Percentiles rank a stretch among this genome's conserved stretches.
Conservation (phyloP, 257 asterid species). For the Ligustrum vulgare region DNA sequence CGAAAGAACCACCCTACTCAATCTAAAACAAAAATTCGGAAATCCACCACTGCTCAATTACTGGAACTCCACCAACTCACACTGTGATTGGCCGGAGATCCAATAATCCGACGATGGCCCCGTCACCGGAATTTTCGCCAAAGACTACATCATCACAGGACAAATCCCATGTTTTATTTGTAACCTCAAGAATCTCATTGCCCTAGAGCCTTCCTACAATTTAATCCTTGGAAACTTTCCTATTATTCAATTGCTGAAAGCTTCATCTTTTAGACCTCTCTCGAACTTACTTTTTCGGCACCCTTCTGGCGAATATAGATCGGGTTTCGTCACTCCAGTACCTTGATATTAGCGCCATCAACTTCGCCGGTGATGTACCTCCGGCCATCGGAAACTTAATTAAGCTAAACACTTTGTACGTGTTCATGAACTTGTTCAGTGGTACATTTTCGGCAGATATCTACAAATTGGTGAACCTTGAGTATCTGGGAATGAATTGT, state of each 20-base stretch:
- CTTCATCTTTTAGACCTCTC: conserved; percentile 58
- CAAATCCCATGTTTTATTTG: conserved; percentile 51
- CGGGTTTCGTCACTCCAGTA: conserved; percentile 40
- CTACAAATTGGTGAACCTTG: conserved; percentile 63
- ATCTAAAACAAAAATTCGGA: conserved; percentile 24
- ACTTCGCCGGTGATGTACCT: conserved; percentile 81
- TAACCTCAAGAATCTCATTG: conserved; percentile 46
- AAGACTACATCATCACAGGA: conserved; percentile 31
- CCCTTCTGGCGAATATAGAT: conserved; percentile 54
- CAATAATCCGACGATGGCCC: conserved; percentile 33
- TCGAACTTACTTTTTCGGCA: conserved; percentile 57
- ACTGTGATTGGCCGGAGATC: conserved; percentile 40
- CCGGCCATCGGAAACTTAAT: conserved; percentile 58
- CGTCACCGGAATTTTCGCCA: conserved; percentile 47
- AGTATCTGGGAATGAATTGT: conserved; percentile 44
- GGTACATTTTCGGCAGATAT: conserved; percentile 72
- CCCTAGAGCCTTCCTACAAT: conserved; percentile 44
- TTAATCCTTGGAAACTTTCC: conserved; percentile 55
- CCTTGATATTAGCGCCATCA: conserved; percentile 60
- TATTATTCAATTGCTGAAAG: conserved; percentile 51
- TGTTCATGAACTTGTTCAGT: conserved; percentile 50
- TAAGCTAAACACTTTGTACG: conserved; percentile 32
- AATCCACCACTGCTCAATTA: conserved; percentile 19
- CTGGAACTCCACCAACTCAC: conserved; percentile 34
- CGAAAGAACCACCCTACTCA: conserved; percentile 45